A percentile compares a stretch with the other conserved stretches of the same genome.
Evolutionary conservation across 2,329 filamentous ascomycete species (phyloP).

Genomic region (Phaeosphaeria sp.): DNA sequence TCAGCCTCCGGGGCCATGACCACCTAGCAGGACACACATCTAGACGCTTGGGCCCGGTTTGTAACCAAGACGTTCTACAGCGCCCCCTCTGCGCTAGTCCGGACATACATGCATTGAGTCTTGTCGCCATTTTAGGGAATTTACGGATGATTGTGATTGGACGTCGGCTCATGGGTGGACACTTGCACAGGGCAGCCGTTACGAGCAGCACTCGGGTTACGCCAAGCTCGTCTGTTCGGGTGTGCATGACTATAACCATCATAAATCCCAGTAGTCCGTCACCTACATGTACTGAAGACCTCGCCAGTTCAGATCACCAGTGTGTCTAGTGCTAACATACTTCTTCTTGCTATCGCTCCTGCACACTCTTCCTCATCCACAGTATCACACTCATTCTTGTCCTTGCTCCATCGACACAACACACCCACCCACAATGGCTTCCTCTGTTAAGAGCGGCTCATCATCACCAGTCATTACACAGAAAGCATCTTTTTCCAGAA

Average conservation of each 20-base stretch:
- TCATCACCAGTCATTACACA: conserved; percentile 18
- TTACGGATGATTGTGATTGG: conserved; percentile 2
- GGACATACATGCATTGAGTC: conserved; percentile 23
- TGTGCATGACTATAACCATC: conserved; percentile 34
- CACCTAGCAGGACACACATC: conserved; percentile 15
- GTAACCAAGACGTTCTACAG: conserved; percentile 12
- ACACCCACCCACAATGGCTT: conserved; percentile 22
- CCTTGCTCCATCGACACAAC: background rate
- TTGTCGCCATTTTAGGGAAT: conserved; percentile 24
- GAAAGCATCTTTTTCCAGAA: conserved; percentile 14
- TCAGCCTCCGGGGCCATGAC: conserved; percentile 13
- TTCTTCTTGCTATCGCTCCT: conserved; percentile 9
- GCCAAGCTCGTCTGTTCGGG: conserved; percentile 26
- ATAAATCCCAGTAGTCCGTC: conserved; percentile 22
- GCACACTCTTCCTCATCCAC: too few relatives aligned
- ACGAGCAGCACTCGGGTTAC: conserved; percentile 18
- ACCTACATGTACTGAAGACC: conserved; percentile 1
- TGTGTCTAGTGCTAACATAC: conserved; percentile 3
- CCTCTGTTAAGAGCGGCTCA: conserved; percentile 15
- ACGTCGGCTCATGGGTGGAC: background rate
- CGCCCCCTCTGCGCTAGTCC: conserved; percentile 17
- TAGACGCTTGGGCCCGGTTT: conserved; percentile 23
- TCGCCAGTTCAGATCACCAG: background rate
- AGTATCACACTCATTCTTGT: conserved; percentile 6
- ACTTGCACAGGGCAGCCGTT: background rate